Conservation (phyloP, 345 rosid species). For the Mercurialis annua region DNA sequence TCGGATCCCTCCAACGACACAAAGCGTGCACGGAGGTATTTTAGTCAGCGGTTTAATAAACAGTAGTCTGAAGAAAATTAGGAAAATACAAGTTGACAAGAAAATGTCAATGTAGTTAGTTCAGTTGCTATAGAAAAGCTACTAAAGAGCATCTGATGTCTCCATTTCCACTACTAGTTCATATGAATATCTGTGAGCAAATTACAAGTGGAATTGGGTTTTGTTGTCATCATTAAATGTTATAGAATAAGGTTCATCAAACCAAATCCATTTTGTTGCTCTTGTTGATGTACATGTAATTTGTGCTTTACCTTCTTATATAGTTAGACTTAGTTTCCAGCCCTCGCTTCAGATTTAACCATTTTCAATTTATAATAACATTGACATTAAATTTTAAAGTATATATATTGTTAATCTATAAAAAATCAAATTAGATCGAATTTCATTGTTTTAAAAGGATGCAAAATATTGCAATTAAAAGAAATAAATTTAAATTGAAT, state of each 20-base stretch:
- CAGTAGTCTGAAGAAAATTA: conserved; percentile 18
- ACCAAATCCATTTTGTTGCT: conserved; percentile 31
- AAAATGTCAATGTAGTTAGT: conserved; percentile 19
- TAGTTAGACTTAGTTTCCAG: too few relatives aligned
- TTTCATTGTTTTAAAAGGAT: too few relatives aligned
- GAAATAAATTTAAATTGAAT: too few relatives aligned
- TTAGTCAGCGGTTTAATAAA: conserved; percentile 27
- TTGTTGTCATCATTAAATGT: conserved; percentile 18
- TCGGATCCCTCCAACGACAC: conserved; percentile 13
- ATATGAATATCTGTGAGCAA: neutral
- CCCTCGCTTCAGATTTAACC: too few relatives aligned
- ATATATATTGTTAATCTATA: too few relatives aligned
- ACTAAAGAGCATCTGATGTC: conserved; percentile 10
- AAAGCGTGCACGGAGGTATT: conserved; percentile 11
- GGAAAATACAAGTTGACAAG: conserved; percentile 13
- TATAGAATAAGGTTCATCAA: conserved; percentile 25
- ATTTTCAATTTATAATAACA: too few relatives aligned
- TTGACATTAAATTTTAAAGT: too few relatives aligned
- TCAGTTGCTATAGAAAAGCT: conserved; percentile 21
- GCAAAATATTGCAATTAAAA: too few relatives aligned
- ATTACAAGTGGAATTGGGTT: conserved; percentile 22
- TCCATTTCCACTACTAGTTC: conserved; percentile 4
- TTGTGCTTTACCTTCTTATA: too few relatives aligned
- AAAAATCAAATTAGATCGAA: too few relatives aligned
- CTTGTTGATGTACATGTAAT: conserved; percentile 8